Conservation (phyloP, 768 basidiomycete genomes). For the Pleurotus platypus region DNA sequence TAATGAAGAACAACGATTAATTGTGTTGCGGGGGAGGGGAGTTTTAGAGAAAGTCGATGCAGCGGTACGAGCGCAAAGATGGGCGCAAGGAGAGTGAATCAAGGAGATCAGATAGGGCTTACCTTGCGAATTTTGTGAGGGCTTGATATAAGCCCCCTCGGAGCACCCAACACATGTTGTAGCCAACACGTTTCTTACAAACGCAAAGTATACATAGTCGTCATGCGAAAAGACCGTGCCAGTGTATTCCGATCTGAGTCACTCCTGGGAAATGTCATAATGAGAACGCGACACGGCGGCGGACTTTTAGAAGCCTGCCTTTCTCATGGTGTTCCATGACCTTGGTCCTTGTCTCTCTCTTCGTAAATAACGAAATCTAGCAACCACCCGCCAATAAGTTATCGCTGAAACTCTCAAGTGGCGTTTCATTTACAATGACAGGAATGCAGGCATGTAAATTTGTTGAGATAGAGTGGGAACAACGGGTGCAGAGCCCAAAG, state of each 20-base stretch:
- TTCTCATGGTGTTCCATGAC: not conserved
- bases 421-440: not conserved
- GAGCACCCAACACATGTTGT: not conserved
- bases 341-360: not conserved
- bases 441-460: not conserved
- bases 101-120: not conserved
- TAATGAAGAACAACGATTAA: not conserved
- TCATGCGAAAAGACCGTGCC: conserved; percentile 2
- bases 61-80: not conserved
- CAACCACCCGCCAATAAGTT: not conserved
- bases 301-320: not conserved
- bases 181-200: conserved; percentile 6
- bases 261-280: not conserved
- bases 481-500: too few relatives aligned
- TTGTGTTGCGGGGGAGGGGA: not conserved
- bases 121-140: not conserved
- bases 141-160: not conserved
- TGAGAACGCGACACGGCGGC: not conserved
- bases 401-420: not conserved
- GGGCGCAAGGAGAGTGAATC: not conserved
- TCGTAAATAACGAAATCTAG: not conserved
- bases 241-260: not conserved
- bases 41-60: not conserved
- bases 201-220: not conserved
- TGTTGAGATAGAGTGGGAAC: too few relatives aligned